Evolutionary conservation across 2,329 filamentous ascomycete genomes (phyloP).

Genomic region (Bipolaris sorokiniana): DNA sequence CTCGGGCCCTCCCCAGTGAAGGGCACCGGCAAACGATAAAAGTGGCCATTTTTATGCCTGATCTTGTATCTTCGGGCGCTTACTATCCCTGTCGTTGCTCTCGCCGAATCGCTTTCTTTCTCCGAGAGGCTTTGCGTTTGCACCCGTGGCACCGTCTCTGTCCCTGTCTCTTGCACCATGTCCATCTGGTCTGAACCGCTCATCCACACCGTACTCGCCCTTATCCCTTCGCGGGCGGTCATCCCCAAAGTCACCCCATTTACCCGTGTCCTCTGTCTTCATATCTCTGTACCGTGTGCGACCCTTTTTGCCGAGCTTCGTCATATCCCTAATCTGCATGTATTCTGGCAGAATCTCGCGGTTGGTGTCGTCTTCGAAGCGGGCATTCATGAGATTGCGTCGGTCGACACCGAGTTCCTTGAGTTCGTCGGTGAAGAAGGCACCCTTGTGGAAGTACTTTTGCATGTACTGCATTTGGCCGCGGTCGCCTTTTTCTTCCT

Average conservation of each 20-base stretch:
- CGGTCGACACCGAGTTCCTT: constrained; percentile 76
- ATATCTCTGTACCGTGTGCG: constrained; percentile 89
- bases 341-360: constrained; percentile 86
- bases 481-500: constrained; percentile 73
- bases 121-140: constrained; percentile 73
- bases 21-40: background rate
- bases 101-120: constrained; percentile 60
- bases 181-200: constrained; percentile 71
- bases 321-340: constrained; percentile 91
- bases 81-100: constrained; percentile 50
- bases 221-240: constrained; percentile 47
- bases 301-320: constrained; percentile 90
- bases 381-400: constrained; percentile 83
- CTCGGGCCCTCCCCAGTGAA: background rate
- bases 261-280: constrained; percentile 86
- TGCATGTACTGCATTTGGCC: constrained; percentile 91
- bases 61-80: constrained; percentile 52
- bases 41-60: constrained; percentile 16
- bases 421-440: constrained; percentile 87
- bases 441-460: constrained; percentile 95
- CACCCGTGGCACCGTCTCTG: constrained; percentile 64
- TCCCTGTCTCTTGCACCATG: constrained; percentile 45
- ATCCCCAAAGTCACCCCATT: constrained; percentile 74
- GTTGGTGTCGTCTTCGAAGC: constrained; percentile 84
- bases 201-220: constrained; percentile 61